Base-by-base conservation (phyloP, 2,329 filamentous ascomycete genomes). In the Neoascochyta sp. region DNA sequence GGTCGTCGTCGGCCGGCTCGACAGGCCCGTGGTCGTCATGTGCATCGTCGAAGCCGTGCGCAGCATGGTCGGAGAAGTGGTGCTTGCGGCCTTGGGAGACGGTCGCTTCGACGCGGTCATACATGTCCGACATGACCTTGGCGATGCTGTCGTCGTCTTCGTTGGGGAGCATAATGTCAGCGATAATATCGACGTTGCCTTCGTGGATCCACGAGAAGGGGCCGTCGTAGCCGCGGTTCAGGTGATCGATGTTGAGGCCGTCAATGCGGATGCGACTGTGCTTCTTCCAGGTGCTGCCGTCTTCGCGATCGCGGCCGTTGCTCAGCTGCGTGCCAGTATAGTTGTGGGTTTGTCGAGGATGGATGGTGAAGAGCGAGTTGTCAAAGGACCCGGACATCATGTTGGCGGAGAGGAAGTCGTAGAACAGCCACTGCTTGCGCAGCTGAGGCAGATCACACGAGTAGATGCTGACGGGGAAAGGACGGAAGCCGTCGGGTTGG, bases 201-300 rank as follows among this genome's bases (percentile, higher is more conserved):
- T 96, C 87, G 46, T 93, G 85, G 30, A 98, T 98, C 92, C 92
- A 98, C 3, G 87, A 89, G 61, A 98, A 95, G 0, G 90, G 89
- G 0, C 92, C 92, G 40, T 92, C 81, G 11, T 95, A 87, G 14
- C 89, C 89, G 22, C 88, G 80, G 57, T 98, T 98, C 7, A 98
- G 73, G 60, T 98, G 92, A 52, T 96, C 92, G 32, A 98, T 95
- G 57, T 83, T 94, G 7, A 98, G 73, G 0, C 83, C 88, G 55
- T 98, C 92, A 35, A 98, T 93, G 4, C 92, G 80, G 36, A 96
- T 78, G 14, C 92, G 78, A 54, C 83, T 95, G 46, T 95, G 89
- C 63, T 95, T 96, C 65, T 96, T 95, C 90, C 90, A 98, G 35
- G 78, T 78, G 3, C 76, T 67, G 31, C 84, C 81, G 15, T 76